These are phyloP conservation scores for Mitragyna speciosa DNA, from an alignment of 257 asterid genomes.

Conservation along the genomic window DNA sequence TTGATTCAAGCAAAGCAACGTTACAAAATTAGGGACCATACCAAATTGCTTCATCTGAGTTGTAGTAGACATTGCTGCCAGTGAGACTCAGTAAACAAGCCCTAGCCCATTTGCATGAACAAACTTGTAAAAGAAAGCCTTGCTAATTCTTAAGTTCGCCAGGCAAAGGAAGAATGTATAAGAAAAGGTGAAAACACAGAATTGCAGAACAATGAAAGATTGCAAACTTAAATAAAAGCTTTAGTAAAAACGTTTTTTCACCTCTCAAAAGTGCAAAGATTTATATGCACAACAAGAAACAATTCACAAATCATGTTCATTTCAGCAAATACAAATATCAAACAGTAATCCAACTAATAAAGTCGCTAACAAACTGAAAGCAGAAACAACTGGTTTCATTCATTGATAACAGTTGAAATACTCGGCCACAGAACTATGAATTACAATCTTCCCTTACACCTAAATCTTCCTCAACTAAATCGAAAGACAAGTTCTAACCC, in stretches of 20 bases:
- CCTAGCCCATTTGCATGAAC: neutral
- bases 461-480: neutral
- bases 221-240: no score
- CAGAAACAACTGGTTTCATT: slow-evolving; percentile 15
- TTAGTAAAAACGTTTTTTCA: neutral
- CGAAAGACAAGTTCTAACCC: neutral
- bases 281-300: neutral
- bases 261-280: neutral
- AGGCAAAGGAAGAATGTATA: no score
- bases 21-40: neutral
- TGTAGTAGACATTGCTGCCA: neutral
- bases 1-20: no score
- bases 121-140: neutral
- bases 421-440: neutral
- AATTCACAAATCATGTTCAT: neutral
- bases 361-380: neutral
- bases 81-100: neutral
- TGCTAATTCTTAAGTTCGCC: no score
- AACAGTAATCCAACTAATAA: neutral
- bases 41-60: no score
- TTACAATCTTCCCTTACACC: slow-evolving; percentile 11
- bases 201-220: no score
- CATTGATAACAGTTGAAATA: neutral
- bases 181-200: no score
- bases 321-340: neutral